Base-by-base conservation (phyloP, 148 eudicot species). In the Dianthus caryophyllus region DNA sequence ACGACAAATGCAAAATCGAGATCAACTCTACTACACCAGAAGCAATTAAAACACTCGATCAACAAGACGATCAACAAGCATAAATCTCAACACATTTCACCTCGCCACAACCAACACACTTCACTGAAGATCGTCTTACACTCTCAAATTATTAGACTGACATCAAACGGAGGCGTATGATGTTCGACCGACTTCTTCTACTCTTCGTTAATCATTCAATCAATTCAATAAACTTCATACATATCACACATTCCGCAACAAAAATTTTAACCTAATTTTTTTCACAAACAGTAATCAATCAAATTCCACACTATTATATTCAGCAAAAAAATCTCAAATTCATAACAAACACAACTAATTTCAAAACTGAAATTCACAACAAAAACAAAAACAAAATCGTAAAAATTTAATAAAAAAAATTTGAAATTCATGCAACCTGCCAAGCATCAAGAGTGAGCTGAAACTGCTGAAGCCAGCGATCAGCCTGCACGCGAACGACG, bases 391-490 rank as follows among this genome's bases (percentile, higher is more conserved):
- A n/a, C n/a, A 13, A 2, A 44, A 44, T 14, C 14, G 71, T 41
- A 21, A 9, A 24, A 47, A 33, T 21, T 24, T 31, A 21, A 61
- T 9, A 15, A 41, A 50, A 47, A 1, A 66, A 38, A 30, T 12
- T 20, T 29, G 16, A n/a, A 14, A 3, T 2, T n/a, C n/a, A 17
- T 31, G 51, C 36, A 56, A 92, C 98, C 98, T 93, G 98, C 96
- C 98, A 93, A 76, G 98, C 98, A 72, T 93, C 96, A 69, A 93
- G 63, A 9, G 98, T 93, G 46, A 88, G 84, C 82, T 93, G 98
- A 46, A 93, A 93, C 2, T 86, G 83, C 61, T 93, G 98, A 62
- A 93, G 96, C 96, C 96, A 93, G n/a, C 85, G 85, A 87, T 93
- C 98, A 64, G 98, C 98, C 55, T 89, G 95, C 88, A 83, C 81